Evolutionary conservation across 2,329 filamentous ascomycete genomes (phyloP).

Genomic region (Aspergillus thermomutatus): DNA sequence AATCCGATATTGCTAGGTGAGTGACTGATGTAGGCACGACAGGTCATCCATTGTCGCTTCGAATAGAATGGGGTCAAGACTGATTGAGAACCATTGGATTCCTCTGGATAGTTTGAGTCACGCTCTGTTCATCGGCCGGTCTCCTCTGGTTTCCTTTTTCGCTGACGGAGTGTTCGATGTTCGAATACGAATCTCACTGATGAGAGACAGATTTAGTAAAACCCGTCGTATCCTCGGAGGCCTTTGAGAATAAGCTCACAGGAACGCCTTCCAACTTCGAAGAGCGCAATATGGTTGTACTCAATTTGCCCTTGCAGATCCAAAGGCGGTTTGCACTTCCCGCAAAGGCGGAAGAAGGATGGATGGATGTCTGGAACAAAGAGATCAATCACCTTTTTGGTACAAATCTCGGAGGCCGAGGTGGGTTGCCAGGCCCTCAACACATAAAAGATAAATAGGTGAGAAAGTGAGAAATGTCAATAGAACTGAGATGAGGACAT

Average conservation of each 20-base stretch:
- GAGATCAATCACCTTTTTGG: neutral
- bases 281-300: neutral
- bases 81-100: conserved; percentile 4
- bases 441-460: neutral
- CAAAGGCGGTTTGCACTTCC: neutral
- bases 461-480: neutral
- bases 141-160: neutral
- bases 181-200: neutral
- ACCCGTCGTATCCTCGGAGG: neutral
- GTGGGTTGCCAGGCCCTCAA: neutral
- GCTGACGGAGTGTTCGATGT: neutral
- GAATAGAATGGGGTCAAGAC: conserved; percentile 9
- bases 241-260: neutral
- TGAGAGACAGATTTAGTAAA: neutral
- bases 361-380: neutral
- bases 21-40: conserved; percentile 23
- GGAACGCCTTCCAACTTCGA: neutral
- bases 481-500: neutral
- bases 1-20: conserved; percentile 26
- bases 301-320: neutral
- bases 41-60: conserved; percentile 34
- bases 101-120: neutral
- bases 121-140: neutral
- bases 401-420: neutral
- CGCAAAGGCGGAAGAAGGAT: conserved; percentile 4